These are phyloP conservation scores for Pachysandra terminalis DNA, from an alignment of 164 flowering plant species.

Conservation along the genomic window DNA sequence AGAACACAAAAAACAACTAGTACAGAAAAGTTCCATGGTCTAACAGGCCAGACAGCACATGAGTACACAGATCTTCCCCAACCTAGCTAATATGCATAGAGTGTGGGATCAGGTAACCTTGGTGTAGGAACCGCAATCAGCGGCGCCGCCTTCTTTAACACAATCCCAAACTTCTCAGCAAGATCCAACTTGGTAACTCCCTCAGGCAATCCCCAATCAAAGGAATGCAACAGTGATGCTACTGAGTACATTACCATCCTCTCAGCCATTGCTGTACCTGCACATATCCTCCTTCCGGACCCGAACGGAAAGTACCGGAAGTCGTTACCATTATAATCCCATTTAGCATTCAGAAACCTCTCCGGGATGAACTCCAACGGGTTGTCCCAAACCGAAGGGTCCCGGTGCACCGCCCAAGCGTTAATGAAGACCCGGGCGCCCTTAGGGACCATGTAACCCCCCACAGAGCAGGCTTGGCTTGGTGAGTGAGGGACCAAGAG, in stretches of 20 bases:
- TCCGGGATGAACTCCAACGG: conserved; percentile 39
- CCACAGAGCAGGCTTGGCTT: conserved; percentile 7
- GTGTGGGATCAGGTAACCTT: conserved; percentile 34
- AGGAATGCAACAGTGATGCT: conserved; percentile 54
- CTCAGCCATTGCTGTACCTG: conserved; percentile 57
- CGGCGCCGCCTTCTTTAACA: conserved; percentile 42
- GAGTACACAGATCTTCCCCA: background rate
- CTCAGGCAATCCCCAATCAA: conserved; percentile 40
- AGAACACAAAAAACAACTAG: too few species aligned
- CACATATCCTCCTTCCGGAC: conserved; percentile 64
- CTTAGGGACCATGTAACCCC: conserved; percentile 13
- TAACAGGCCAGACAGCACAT: too few species aligned
- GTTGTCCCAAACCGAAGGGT: conserved; percentile 34
- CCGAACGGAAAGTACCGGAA: conserved; percentile 61
- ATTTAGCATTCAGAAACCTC: conserved; percentile 30
- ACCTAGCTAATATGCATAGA: conserved; percentile 10
- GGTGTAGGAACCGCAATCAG: conserved; percentile 44
- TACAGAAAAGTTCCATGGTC: too few species aligned
- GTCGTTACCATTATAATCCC: conserved; percentile 33
- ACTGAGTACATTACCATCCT: conserved; percentile 41
- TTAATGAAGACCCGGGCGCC: conserved; percentile 28
- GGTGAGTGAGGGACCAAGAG: conserved; percentile 17
- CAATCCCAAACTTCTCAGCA: conserved; percentile 56
- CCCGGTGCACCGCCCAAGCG: conserved; percentile 38
- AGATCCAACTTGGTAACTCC: conserved; percentile 39